Conservation (phyloP, 1,139 yeast genomes). For the Candida tropicalis region DNA sequence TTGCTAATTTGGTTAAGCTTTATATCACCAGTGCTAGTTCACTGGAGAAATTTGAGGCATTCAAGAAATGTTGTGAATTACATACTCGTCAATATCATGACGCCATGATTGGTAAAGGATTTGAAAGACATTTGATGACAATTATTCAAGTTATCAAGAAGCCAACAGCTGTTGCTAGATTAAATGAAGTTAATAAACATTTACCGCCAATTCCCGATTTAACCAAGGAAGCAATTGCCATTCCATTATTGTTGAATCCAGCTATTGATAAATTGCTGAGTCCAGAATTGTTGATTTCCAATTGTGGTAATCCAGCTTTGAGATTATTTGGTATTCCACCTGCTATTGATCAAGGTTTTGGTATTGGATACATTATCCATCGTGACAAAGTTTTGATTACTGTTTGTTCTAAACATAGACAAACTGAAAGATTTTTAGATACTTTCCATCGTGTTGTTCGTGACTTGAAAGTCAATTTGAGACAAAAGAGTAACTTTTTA, state of each 20-base stretch:
- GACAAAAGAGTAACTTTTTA: conserved; percentile 37
- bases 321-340: conserved; percentile 77
- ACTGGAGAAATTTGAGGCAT: conserved; percentile 51
- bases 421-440: conserved; percentile 66
- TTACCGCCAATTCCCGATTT: conserved; percentile 30
- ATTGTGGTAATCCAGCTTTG: conserved; percentile 81
- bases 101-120: conserved; percentile 66
- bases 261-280: conserved; percentile 44
- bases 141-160: conserved; percentile 48
- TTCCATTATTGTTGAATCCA: conserved; percentile 65
- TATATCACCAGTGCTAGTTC: conserved; percentile 57
- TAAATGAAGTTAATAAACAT: conserved; percentile 45
- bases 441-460: conserved; percentile 63
- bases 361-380: conserved; percentile 74
- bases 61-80: conserved; percentile 52
- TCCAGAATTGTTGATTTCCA: conserved; percentile 49
- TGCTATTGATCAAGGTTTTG: conserved; percentile 73
- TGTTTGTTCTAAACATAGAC: conserved; percentile 74
- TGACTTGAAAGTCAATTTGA: conserved; percentile 53
- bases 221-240: conserved; percentile 18
- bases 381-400: conserved; percentile 60
- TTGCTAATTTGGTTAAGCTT: conserved; percentile 58
- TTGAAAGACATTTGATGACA: conserved; percentile 71
- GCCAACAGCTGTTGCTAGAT: conserved; percentile 33
- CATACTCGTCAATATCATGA: conserved; percentile 52